Evolutionary conservation across 768 basidiomycete species (phyloP).

Genomic region (Leccinum fibrillosum): DNA sequence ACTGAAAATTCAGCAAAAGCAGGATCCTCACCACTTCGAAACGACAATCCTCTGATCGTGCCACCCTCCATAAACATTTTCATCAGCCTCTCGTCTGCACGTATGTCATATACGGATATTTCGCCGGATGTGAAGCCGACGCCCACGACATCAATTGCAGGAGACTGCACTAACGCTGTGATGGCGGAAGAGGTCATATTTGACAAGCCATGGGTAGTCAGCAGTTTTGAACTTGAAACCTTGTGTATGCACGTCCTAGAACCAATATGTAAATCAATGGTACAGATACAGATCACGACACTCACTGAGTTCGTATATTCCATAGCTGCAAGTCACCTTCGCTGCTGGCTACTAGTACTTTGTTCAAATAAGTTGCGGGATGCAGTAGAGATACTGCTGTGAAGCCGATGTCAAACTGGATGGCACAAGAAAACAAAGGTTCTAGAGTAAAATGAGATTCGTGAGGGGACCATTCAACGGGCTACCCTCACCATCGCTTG

Average conservation of each 20-base stretch:
- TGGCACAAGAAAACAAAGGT: slow-evolving; percentile 41
- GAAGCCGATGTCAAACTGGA: slow-evolving; percentile 81
- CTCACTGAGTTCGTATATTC: slow-evolving; percentile 85
- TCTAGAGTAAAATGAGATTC: slow-evolving; percentile 16
- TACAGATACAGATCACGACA: slow-evolving; percentile 3
- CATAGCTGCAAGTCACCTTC: slow-evolving; percentile 88
- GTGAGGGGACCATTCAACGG: not conserved
- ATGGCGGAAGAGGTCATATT: slow-evolving; percentile 44
- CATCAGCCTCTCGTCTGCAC: slow-evolving; percentile 86
- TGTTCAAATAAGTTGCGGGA: slow-evolving; percentile 96
- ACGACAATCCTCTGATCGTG: slow-evolving; percentile 69
- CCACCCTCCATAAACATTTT: slow-evolving; percentile 91
- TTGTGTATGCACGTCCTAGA: slow-evolving; percentile 79
- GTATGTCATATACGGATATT: slow-evolving; percentile 85
- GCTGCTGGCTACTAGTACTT: slow-evolving; percentile 79
- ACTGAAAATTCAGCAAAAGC: not conserved
- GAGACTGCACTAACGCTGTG: slow-evolving; percentile 83
- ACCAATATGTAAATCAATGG: not conserved
- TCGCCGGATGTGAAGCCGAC: slow-evolving; percentile 87
- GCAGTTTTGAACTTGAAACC: slow-evolving; percentile 57
- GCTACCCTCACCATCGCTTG: slow-evolving; percentile 49
- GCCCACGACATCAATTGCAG: slow-evolving; percentile 95
- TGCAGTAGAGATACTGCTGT: slow-evolving; percentile 85
- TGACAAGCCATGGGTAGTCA: slow-evolving; percentile 36
- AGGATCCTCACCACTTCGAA: slow-evolving; percentile 71